Percentiles rank a stretch among this genome's conserved stretches.
Conservation (phyloP, 352 stramenopile species). For the Thraustotheca clavata region DNA sequence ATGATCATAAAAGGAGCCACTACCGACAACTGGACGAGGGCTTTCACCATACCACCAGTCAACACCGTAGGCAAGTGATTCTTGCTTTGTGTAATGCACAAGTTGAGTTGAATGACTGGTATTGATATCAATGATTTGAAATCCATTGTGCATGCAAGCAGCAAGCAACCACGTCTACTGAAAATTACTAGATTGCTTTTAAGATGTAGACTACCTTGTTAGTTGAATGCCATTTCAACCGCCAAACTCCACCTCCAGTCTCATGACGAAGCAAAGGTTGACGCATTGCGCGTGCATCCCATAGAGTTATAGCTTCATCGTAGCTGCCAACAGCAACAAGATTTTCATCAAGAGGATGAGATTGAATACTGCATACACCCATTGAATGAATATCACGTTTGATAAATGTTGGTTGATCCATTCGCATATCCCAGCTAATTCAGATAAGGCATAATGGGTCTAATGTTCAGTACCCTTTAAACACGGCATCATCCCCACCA, state of each 20-base stretch:
- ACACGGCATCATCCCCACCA: conserved; percentile 59
- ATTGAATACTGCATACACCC: conserved; percentile 82
- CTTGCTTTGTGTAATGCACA: conserved; percentile 44
- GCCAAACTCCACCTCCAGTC: conserved; percentile 70
- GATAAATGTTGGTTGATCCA: conserved; percentile 39
- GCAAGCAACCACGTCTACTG: conserved; percentile 61
- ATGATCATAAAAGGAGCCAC: conserved; percentile 78
- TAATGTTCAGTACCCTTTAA: conserved; percentile 37
- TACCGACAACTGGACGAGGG: conserved; percentile 42
- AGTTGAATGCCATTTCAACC: conserved; percentile 72
- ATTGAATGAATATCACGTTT: conserved; percentile 49
- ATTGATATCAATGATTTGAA: conserved; percentile 47
- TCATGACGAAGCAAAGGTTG: conserved; percentile 32
- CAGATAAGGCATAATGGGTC: background rate
- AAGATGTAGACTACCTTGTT: conserved; percentile 32
- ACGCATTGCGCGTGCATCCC: conserved; percentile 62
- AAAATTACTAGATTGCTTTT: background rate
- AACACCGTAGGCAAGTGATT: conserved; percentile 76
- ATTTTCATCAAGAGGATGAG: conserved; percentile 50
- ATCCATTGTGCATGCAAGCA: conserved; percentile 84
- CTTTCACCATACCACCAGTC: conserved; percentile 65
- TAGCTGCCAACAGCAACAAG: conserved; percentile 77
- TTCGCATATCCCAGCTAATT: conserved; percentile 51
- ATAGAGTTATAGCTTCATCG: conserved; percentile 70
- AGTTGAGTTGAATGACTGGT: background rate